phyloP scores from a whole-genome alignment of 306 rosid genomes.

The Hippophae gyantsensis region DNA sequence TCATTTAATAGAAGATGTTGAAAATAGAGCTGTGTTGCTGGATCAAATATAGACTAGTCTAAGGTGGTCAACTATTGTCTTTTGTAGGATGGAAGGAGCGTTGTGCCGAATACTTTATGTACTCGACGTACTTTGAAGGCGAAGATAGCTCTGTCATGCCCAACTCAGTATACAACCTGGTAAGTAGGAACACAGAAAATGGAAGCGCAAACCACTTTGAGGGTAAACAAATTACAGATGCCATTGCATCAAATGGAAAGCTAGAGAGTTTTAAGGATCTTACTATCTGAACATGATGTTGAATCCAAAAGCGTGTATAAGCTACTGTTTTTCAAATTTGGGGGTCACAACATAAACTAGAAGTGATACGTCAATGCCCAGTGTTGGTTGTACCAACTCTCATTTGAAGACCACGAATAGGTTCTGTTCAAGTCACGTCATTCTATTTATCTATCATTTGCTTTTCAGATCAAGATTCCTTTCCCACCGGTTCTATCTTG shows the following conservation, averaged over 20 bases:
- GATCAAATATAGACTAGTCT: not conserved
- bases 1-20: not conserved
- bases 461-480: constrained; percentile 14
- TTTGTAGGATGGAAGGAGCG: constrained; percentile 81
- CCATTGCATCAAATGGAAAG: constrained; percentile 55
- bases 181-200: constrained; percentile 42
- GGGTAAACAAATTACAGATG: constrained; percentile 27
- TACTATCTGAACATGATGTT: constrained; percentile 28
- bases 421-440: constrained; percentile 7
- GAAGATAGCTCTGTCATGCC: constrained; percentile 61
- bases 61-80: not conserved
- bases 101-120: constrained; percentile 68
- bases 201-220: constrained; percentile 34
- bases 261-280: constrained; percentile 58
- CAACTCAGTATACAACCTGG: constrained; percentile 41
- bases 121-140: constrained; percentile 70
- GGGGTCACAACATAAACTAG: constrained; percentile 20
- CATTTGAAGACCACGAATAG: constrained; percentile 5
- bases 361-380: no score
- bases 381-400: not conserved
- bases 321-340: constrained; percentile 18
- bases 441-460: constrained; percentile 3
- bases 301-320: constrained; percentile 9
- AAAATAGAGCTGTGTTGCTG: not conserved
- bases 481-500: constrained; percentile 22